phyloP scores from a whole-genome alignment of 1,139 yeast genomes.

The Debaryomyces coudertii region DNA sequence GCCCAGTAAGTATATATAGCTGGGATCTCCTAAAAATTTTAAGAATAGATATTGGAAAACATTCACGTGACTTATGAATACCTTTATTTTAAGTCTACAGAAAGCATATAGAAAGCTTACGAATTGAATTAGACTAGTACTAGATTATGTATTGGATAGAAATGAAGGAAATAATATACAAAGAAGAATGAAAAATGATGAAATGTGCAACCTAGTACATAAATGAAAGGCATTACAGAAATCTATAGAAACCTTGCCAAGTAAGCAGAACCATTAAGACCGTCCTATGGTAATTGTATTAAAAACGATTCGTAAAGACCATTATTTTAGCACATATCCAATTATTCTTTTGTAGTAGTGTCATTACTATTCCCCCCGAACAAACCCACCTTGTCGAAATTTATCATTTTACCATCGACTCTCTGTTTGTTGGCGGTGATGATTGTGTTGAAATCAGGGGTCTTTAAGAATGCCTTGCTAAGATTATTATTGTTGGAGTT shows the following conservation, averaged over 20 bases:
- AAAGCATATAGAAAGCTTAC: background rate
- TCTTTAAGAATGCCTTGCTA: conserved; percentile 39
- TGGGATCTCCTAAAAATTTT: background rate
- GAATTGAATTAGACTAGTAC: background rate
- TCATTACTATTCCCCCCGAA: conserved; percentile 22
- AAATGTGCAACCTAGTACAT: background rate
- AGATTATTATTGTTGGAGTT: conserved; percentile 17
- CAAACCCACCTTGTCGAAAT: conserved; percentile 42
- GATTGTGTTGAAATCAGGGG: conserved; percentile 47
- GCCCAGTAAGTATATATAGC: background rate
- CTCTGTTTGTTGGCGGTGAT: conserved; percentile 27
- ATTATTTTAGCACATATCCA: too few species aligned
- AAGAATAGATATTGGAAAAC: background rate
- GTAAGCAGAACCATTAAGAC: background rate
- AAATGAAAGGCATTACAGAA: background rate
- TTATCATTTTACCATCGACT: conserved; percentile 50
- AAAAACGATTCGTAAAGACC: background rate
- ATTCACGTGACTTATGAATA: background rate
- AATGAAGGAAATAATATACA: conserved; percentile 1
- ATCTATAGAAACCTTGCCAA: background rate
- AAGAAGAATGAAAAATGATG: background rate
- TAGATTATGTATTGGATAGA: conserved; percentile 1
- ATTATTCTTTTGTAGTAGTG: conserved; percentile 10
- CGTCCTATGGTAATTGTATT: background rate
- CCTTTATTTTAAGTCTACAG: too few species aligned